Evolutionary conservation across 202 grass and related monocot species (phyloP).

Genomic region (Schoenoplectus tabernaemontani): DNA sequence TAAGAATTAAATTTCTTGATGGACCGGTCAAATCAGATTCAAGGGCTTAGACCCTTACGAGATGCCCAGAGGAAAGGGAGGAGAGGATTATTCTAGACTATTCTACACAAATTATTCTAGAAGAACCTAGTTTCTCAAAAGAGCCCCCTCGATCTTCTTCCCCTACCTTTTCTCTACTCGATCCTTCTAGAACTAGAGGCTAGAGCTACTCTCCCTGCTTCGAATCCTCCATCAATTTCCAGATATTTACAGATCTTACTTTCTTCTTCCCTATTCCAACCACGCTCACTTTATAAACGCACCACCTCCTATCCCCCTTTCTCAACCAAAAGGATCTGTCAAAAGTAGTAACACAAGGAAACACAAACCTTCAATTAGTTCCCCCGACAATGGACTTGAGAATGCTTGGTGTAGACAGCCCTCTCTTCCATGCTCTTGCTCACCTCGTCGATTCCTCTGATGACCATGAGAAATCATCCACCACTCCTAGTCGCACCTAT

Average conservation of each 20-base stretch:
- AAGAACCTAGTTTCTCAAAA: background rate
- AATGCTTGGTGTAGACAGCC: constrained; percentile 43
- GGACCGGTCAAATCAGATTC: too few relatives aligned
- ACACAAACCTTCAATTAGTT: background rate
- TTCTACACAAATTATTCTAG: background rate
- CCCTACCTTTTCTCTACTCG: too few relatives aligned
- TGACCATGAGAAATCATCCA: constrained; percentile 36
- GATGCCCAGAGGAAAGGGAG: too few relatives aligned
- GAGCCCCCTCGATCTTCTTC: background rate
- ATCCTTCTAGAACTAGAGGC: background rate
- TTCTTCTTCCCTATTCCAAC: background rate
- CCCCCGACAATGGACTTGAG: constrained; percentile 40
- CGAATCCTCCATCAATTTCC: constrained; percentile 4
- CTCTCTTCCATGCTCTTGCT: constrained; percentile 47
- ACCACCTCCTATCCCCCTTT: background rate
- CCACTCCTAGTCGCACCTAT: constrained; percentile 48
- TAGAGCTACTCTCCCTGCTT: background rate
- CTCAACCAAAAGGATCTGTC: background rate
- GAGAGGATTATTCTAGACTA: background rate
- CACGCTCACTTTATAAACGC: background rate
- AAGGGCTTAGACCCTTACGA: too few relatives aligned
- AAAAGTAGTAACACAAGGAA: background rate
- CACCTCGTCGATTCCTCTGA: constrained; percentile 61
- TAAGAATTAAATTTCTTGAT: too few relatives aligned
- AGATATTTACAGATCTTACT: background rate